These are phyloP conservation scores for Cercospora citrullina DNA, from an alignment of 2,329 filamentous ascomycete genomes.

Conservation along the genomic window DNA sequence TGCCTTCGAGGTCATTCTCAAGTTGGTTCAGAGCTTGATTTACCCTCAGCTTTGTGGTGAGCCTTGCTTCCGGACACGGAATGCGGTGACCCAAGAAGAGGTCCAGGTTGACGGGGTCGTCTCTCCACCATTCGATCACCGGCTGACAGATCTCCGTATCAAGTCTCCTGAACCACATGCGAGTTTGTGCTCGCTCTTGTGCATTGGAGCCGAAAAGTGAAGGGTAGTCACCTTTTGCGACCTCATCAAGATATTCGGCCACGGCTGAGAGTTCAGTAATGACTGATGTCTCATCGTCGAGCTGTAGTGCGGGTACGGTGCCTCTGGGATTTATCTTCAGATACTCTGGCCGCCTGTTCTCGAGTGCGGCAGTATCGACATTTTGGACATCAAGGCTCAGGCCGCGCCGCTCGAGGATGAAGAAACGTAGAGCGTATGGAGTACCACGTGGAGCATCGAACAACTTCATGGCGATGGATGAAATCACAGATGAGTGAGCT, in stretches of 20 bases:
- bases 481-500: background rate
- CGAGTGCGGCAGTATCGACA: background rate
- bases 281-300: background rate
- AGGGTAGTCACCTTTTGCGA: background rate
- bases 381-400: background rate
- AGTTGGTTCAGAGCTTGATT: constrained; percentile 2
- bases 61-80: background rate
- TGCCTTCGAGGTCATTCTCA: background rate
- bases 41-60: background rate
- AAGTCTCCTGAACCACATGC: background rate
- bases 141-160: background rate
- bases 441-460: background rate
- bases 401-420: background rate
- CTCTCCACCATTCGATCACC: background rate
- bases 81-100: background rate
- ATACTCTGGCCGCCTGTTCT: background rate
- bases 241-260: background rate
- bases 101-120: background rate
- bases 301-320: background rate
- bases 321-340: background rate
- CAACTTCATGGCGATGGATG: background rate
- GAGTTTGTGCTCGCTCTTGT: background rate
- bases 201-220: background rate
- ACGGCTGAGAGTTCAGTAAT: background rate
- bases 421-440: background rate